Conservation (phyloP, 1,139 yeast species). For the Pneumocystis wakefieldiae region DNA sequence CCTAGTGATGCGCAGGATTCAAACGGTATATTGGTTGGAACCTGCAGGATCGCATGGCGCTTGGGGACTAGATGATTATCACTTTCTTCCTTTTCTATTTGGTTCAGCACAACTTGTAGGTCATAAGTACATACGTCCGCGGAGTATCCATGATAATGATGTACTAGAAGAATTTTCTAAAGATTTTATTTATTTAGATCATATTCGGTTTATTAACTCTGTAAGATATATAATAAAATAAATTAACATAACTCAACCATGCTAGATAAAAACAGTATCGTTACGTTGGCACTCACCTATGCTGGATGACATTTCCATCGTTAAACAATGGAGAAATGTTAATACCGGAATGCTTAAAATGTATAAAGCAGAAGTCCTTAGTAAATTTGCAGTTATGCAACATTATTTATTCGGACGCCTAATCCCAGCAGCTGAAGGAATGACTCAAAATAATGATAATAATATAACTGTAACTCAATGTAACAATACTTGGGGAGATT, state of each 20-base stretch:
- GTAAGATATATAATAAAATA: not conserved
- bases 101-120: slow-evolving; percentile 72
- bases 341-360: slow-evolving; percentile 82
- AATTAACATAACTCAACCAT: not conserved
- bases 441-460: slow-evolving; percentile 20
- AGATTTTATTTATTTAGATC: slow-evolving; percentile 72
- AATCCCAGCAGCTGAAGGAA: slow-evolving; percentile 14
- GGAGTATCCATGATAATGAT: slow-evolving; percentile 71
- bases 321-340: slow-evolving; percentile 52
- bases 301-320: slow-evolving; percentile 91
- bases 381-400: slow-evolving; percentile 82
- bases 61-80: slow-evolving; percentile 97
- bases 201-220: slow-evolving; percentile 63
- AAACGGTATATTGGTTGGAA: slow-evolving; percentile 63
- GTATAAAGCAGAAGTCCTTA: slow-evolving; percentile 85
- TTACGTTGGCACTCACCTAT: slow-evolving; percentile 95
- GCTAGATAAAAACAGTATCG: slow-evolving; percentile 55
- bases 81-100: slow-evolving; percentile 72
- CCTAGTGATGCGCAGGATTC: slow-evolving; percentile 27
- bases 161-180: slow-evolving; percentile 63
- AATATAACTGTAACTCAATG: not conserved
- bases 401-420: slow-evolving; percentile 74
- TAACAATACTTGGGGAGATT: slow-evolving; percentile 74
- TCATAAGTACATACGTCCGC: slow-evolving; percentile 73
- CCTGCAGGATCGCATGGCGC: slow-evolving; percentile 94